Evolutionary conservation across 495 filamentous ascomycete species (phyloP).

Genomic region (Hypoxylon subgilvum): DNA sequence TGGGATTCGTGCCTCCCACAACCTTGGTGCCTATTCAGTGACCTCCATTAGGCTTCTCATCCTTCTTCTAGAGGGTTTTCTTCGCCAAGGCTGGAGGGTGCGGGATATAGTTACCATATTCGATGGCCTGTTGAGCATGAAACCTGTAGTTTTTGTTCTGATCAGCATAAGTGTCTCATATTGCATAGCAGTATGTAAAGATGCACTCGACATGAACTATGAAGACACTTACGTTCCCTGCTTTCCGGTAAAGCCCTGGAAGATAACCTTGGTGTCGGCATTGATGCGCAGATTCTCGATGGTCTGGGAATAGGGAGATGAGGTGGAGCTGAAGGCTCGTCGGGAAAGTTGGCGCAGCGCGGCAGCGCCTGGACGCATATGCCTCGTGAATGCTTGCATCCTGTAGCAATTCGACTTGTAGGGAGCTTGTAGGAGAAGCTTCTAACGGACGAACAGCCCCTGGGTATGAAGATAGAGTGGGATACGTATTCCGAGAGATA

Average conservation of each 20-base stretch:
- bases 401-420: slow-evolving; percentile 41
- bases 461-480: slow-evolving; percentile 12
- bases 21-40: slow-evolving; percentile 81
- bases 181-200: no score
- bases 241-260: slow-evolving; percentile 97
- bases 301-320: slow-evolving; percentile 77
- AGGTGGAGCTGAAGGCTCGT: slow-evolving; percentile 71
- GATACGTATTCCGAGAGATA: not conserved
- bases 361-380: slow-evolving; percentile 52
- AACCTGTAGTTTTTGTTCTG: slow-evolving; percentile 68
- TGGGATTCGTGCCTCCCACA: slow-evolving; percentile 97
- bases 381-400: slow-evolving; percentile 58
- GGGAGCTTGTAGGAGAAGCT: slow-evolving; percentile 20
- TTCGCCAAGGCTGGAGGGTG: not conserved
- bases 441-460: slow-evolving; percentile 16
- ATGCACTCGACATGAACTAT: no score
- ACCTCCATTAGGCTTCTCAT: slow-evolving; percentile 45
- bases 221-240: slow-evolving; percentile 99
- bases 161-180: no score
- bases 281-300: slow-evolving; percentile 92
- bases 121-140: slow-evolving; percentile 96
- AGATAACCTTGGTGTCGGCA: slow-evolving; percentile 89
- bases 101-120: slow-evolving; percentile 73
- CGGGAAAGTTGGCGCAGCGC: slow-evolving; percentile 56
- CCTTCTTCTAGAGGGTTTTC: not conserved